Percentiles rank a stretch among this genome's conserved stretches.
These are phyloP conservation scores for Mycena sanguinolenta DNA, from an alignment of 768 basidiomycete genomes.

Conservation along the genomic window DNA sequence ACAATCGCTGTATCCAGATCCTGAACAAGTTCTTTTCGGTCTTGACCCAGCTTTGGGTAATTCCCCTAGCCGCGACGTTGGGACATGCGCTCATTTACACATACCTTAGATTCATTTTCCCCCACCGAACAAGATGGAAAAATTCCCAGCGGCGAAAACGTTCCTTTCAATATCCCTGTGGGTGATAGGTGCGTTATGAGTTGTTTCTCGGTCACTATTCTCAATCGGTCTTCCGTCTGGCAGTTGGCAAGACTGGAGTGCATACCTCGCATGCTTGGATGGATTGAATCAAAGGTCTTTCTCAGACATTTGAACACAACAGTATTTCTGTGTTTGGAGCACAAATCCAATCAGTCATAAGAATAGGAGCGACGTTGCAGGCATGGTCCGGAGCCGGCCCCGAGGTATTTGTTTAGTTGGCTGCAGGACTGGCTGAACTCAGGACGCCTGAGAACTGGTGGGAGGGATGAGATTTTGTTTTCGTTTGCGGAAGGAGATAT, in stretches of 20 bases:
- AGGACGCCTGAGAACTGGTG: too few species aligned
- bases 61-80: not conserved
- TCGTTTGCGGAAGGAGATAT: too few species aligned
- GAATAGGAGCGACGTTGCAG: too few species aligned
- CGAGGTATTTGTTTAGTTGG: too few species aligned
- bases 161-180: not conserved
- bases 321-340: too few species aligned
- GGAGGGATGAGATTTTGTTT: too few species aligned
- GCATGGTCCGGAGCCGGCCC: too few species aligned
- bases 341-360: too few species aligned
- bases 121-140: not conserved
- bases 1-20: not conserved
- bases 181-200: not conserved
- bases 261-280: constrained; percentile 1
- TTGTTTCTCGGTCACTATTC: not conserved
- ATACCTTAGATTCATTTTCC: not conserved
- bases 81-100: not conserved
- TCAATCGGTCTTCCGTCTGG: not conserved
- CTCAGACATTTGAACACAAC: too few species aligned
- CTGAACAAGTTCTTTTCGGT: not conserved
- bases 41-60: not conserved
- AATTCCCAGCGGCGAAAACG: not conserved
- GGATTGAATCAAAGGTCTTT: not conserved
- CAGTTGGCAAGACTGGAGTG: constrained; percentile 13
- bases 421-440: too few species aligned